Evolutionary conservation across 73 alveolate species (phyloP).

Genomic region (Breviolum minutum): DNA sequence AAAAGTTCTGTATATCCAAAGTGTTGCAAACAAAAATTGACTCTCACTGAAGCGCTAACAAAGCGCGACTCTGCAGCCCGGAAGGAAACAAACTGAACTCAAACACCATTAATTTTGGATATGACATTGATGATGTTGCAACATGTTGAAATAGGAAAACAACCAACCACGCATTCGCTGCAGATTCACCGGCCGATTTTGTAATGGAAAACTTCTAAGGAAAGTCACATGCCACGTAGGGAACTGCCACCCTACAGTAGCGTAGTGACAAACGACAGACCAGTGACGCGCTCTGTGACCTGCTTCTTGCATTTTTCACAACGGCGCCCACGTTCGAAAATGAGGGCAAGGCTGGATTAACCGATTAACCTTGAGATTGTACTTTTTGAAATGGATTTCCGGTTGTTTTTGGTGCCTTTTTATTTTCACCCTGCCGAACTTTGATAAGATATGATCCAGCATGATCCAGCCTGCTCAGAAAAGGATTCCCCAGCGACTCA

Average conservation of each 20-base stretch:
- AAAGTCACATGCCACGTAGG: neutral
- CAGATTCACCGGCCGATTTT: conserved; percentile 11
- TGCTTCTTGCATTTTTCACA: conserved; percentile 13
- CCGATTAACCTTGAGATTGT: neutral
- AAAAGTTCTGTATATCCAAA: no score
- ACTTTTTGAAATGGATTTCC: neutral
- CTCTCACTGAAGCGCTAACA: neutral
- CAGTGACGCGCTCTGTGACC: neutral
- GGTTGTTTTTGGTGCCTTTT: neutral
- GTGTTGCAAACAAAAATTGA: neutral
- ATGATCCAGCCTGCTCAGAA: conserved; percentile 4
- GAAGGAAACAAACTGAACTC: no score
- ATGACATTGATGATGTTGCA: no score
- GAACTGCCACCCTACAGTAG: neutral
- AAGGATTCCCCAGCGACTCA: neutral
- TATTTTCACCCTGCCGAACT: no score
- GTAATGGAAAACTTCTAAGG: neutral
- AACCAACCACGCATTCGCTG: neutral
- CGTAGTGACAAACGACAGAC: neutral
- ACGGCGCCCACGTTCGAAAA: neutral
- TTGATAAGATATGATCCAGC: neutral
- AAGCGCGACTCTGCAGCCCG: conserved; percentile 43
- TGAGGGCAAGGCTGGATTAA: conserved; percentile 15
- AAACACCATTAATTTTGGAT: no score
- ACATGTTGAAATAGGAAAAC: neutral